phyloP scores from a whole-genome alignment of 202 grass and related monocot genomes.

The Bolboschoenoplectus hybrid region DNA sequence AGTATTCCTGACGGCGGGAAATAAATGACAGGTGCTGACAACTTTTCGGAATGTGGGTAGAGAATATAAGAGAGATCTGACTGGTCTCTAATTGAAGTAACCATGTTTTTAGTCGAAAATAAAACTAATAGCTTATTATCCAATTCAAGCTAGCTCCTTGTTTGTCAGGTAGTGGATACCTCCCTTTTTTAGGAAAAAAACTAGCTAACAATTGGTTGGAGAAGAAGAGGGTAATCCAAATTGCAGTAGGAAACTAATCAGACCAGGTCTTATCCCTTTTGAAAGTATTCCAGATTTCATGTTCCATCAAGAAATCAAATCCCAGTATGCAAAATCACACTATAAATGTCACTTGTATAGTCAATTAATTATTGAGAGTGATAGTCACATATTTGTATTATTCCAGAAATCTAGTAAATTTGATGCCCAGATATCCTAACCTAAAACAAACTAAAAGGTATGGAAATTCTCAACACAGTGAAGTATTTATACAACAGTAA shows the following conservation, averaged over 20 bases:
- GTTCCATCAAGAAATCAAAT: constrained; percentile 21
- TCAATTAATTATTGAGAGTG: constrained; percentile 7
- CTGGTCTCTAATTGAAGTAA: constrained; percentile 5
- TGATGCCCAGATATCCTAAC: background rate
- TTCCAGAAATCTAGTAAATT: constrained; percentile 19
- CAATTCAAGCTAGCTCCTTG: constrained; percentile 1
- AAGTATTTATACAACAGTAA: constrained; percentile 20
- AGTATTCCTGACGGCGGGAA: background rate
- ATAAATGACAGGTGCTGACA: constrained; percentile 21
- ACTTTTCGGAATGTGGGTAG: background rate
- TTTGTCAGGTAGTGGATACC: no score
- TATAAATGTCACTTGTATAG: constrained; percentile 17
- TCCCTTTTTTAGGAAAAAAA: background rate
- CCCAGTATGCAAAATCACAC: constrained; percentile 21
- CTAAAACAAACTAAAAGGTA: background rate
- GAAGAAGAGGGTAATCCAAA: background rate
- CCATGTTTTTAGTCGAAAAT: constrained; percentile 16
- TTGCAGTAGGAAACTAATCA: background rate
- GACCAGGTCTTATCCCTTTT: constrained; percentile 5
- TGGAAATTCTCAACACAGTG: background rate
- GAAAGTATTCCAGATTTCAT: background rate
- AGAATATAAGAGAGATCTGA: background rate
- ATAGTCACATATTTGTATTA: background rate
- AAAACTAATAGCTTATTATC: constrained; percentile 18
- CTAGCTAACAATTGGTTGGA: background rate